phyloP scores from a whole-genome alignment of 2,329 filamentous ascomycete genomes.

The Diplodia mutila region DNA sequence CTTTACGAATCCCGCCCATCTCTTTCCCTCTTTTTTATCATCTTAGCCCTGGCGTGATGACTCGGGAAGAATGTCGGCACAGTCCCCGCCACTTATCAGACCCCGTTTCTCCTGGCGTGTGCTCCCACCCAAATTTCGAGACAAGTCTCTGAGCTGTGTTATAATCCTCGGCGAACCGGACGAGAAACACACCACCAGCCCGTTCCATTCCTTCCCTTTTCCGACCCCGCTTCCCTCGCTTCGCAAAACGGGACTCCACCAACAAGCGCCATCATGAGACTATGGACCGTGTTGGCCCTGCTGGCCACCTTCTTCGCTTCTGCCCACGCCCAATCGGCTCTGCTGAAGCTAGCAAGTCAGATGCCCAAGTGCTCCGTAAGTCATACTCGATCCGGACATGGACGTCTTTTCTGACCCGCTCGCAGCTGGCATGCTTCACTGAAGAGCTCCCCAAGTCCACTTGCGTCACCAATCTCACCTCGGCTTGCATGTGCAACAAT shows the following conservation, averaged over 20 bases:
- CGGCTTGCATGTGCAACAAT: conserved; percentile 47
- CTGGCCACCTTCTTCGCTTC: conserved; percentile 10
- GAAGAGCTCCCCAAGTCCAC: conserved; percentile 38
- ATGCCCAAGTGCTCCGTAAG: conserved; percentile 22
- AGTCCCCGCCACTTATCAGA: background rate
- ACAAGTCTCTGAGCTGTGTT: background rate
- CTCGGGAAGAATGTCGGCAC: background rate
- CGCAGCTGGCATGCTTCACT: conserved; percentile 31
- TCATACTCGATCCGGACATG: background rate
- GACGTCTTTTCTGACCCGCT: background rate
- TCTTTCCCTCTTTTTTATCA: background rate
- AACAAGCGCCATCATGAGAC: conserved; percentile 14
- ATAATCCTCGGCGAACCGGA: conserved; percentile 5
- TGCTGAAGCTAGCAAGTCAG: conserved; percentile 2
- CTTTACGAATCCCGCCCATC: conserved; percentile 4
- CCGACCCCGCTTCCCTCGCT: conserved; percentile 9
- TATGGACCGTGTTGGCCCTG: conserved; percentile 24
- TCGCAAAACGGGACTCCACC: background rate
- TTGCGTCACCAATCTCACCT: conserved; percentile 43
- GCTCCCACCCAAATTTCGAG: background rate
- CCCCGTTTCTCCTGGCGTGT: background rate
- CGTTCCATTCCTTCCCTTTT: conserved; percentile 12
- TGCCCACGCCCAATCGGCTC: conserved; percentile 10
- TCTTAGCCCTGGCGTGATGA: background rate
- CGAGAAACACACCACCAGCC: background rate